phyloP scores from a whole-genome alignment of 805 yeast genomes.

The Jamesozyma spencerorum region DNA sequence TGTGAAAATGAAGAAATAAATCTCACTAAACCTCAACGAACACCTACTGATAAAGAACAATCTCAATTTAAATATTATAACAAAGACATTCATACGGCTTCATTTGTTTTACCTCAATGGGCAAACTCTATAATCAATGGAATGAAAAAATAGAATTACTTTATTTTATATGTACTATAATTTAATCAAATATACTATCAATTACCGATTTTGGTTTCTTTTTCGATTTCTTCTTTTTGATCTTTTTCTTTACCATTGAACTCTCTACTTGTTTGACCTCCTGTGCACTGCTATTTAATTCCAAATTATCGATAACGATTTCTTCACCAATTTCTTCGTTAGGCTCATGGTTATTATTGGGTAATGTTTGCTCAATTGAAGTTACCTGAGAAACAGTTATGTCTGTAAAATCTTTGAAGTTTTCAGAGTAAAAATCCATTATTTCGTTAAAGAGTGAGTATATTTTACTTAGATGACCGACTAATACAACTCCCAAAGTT shows the following conservation, averaged over 20 bases:
- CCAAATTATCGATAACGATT: constrained; percentile 1
- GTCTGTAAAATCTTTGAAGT: constrained; percentile 7
- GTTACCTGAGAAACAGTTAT: neutral
- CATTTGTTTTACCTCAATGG: constrained; percentile 77
- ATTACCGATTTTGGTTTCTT: constrained; percentile 48
- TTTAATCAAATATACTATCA: constrained; percentile 64
- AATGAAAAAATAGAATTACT: too few relatives aligned
- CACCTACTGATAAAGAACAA: constrained; percentile 38
- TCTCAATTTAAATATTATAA: constrained; percentile 56
- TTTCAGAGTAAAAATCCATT: constrained; percentile 11
- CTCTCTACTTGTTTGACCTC: neutral
- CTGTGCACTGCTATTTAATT: constrained; percentile 1
- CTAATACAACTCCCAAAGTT: constrained; percentile 57
- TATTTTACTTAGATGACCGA: constrained; percentile 48
- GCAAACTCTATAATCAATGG: constrained; percentile 37
- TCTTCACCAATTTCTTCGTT: constrained; percentile 31
- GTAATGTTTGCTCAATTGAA: neutral
- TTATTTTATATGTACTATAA: neutral
- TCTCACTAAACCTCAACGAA: constrained; percentile 46
- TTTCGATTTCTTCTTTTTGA: constrained; percentile 32
- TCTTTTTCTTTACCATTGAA: constrained; percentile 5
- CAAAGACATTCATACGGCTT: constrained; percentile 53
- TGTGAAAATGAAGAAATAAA: constrained; percentile 42
- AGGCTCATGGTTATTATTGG: neutral
- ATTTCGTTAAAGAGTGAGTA: constrained; percentile 17